Conservation (phyloP, 257 asterid genomes). For the Solanum piurae region DNA sequence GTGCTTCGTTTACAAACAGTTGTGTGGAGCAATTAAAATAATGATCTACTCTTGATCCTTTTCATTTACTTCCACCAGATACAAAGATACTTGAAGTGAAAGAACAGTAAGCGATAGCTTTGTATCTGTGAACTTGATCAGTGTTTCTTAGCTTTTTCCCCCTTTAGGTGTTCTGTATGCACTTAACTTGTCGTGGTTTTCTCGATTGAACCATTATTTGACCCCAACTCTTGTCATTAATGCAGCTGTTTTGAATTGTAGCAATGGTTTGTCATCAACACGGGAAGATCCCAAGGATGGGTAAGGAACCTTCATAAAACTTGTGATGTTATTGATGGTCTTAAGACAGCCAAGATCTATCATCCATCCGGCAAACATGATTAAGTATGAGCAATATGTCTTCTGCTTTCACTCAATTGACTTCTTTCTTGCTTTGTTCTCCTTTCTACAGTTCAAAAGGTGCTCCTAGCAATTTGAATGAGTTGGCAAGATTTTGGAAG, state of each 20-base stretch:
- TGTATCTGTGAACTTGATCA: not conserved
- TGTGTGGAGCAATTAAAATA: not conserved
- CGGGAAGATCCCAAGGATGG: constrained; percentile 20
- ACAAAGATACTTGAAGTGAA: not conserved
- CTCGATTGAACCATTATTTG: constrained; percentile 1
- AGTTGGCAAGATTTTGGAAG: constrained; percentile 29
- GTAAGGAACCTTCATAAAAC: constrained; percentile 23
- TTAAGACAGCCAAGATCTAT: not conserved
- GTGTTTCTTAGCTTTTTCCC: not conserved
- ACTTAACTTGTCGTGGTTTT: not conserved
- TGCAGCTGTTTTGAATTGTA: constrained; percentile 9
- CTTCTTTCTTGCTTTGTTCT: not conserved
- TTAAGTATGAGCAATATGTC: not conserved
- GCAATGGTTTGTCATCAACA: constrained; percentile 25
- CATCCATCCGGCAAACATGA: not conserved
- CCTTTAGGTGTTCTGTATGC: not conserved
- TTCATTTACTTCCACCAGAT: not conserved
- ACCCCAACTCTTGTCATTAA: not conserved
- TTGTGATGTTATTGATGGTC: not conserved
- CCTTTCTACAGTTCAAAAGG: constrained; percentile 33
- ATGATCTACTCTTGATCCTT: not conserved
- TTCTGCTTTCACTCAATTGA: not conserved
- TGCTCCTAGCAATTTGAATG: constrained; percentile 2
- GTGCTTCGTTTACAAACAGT: not conserved
- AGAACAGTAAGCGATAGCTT: not conserved